Evolutionary conservation across 768 basidiomycete genomes (phyloP).

Genomic region (Imleria badia): DNA sequence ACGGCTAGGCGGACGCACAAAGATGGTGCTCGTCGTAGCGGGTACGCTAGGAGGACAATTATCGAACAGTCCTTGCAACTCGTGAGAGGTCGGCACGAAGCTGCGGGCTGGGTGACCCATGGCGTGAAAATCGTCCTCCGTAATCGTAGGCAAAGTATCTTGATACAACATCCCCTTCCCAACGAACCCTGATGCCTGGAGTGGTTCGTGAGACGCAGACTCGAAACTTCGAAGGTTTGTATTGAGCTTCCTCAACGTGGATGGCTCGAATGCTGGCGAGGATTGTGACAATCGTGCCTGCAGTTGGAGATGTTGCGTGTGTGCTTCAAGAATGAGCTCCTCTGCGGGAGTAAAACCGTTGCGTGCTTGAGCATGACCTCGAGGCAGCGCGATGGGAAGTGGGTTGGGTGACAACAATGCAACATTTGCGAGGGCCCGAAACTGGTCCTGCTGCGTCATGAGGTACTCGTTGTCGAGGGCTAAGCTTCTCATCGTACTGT

Average conservation of each 20-base stretch:
- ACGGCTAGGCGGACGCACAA: constrained; percentile 28
- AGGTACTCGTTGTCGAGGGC: constrained; percentile 18
- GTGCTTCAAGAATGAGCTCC: constrained; percentile 63
- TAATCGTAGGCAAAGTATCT: constrained; percentile 29
- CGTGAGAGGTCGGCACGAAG: constrained; percentile 3
- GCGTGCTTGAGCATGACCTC: constrained; percentile 36
- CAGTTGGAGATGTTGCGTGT: constrained; percentile 31
- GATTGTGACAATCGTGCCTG: constrained; percentile 11
- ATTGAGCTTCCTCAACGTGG: constrained; percentile 8
- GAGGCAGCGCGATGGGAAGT: constrained; percentile 11
- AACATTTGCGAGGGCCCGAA: constrained; percentile 25
- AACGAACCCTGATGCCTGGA: background rate
- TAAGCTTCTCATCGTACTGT: constrained; percentile 11
- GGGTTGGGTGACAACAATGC: constrained; percentile 10
- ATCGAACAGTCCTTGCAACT: constrained; percentile 1
- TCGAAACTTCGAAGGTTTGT: constrained; percentile 8
- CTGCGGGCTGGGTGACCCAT: constrained; percentile 11
- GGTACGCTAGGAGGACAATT: background rate
- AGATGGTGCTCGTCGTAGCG: background rate
- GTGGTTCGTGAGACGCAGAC: background rate
- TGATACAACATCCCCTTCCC: constrained; percentile 12
- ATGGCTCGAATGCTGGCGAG: constrained; percentile 9
- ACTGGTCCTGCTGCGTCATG: constrained; percentile 18
- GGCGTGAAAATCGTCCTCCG: constrained; percentile 39
- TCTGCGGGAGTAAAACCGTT: constrained; percentile 70